phyloP scores from a whole-genome alignment of 441 rosid genomes.

The Mallotus repandus region DNA sequence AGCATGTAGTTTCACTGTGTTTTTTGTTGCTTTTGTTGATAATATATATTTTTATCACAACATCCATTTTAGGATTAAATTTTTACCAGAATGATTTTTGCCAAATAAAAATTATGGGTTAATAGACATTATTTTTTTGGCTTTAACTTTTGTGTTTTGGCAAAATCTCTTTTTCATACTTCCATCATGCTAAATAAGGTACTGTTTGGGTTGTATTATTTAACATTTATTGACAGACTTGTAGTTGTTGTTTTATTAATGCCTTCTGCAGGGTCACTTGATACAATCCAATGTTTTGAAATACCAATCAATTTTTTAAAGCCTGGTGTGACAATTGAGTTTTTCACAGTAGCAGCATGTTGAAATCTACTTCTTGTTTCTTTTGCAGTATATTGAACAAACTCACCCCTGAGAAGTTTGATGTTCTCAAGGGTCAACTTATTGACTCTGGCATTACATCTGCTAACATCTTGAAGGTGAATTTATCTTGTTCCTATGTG shows the following conservation, averaged over 20 bases:
- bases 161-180: background rate
- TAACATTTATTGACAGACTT: background rate
- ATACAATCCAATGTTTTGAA: background rate
- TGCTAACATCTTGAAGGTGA: slow-evolving; percentile 75
- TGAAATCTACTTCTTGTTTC: background rate
- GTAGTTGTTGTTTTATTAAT: background rate
- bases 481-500: background rate
- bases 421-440: slow-evolving; percentile 89
- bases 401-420: slow-evolving; percentile 89
- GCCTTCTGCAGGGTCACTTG: background rate
- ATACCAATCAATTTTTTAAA: background rate
- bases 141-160: background rate
- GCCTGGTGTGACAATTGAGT: background rate
- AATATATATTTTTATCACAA: no score
- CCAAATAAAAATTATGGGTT: background rate
- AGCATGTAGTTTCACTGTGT: no score
- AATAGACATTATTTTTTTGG: background rate
- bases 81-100: no score
- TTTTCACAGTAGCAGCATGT: background rate
- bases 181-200: background rate
- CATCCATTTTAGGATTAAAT: no score
- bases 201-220: background rate
- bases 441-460: slow-evolving; percentile 88
- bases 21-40: no score
- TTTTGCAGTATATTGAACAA: slow-evolving; percentile 79